Conservation (phyloP, 2,329 filamentous ascomycete species). For the Aspergillus tubingensis region DNA sequence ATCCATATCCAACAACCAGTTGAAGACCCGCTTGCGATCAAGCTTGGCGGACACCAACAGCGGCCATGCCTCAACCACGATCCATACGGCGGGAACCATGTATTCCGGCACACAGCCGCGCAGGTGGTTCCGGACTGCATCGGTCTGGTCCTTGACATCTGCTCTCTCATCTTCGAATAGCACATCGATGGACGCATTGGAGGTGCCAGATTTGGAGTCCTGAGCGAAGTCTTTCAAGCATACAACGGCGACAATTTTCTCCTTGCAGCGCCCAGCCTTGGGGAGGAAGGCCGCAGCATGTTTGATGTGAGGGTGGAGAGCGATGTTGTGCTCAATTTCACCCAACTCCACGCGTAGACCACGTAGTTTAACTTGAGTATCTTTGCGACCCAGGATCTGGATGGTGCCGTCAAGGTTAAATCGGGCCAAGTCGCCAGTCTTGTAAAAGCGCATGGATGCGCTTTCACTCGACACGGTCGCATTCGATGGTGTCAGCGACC, state of each 20-base stretch:
- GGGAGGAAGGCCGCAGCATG: not conserved
- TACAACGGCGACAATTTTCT: not conserved
- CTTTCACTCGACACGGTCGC: not conserved
- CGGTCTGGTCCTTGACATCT: not conserved
- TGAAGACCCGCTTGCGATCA: not conserved
- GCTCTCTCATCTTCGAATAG: not conserved
- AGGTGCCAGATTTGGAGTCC: not conserved
- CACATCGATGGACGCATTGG: not conserved
- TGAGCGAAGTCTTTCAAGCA: not conserved
- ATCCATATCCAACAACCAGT: not conserved
- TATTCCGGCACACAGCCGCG: not conserved
- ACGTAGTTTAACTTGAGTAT: constrained; percentile 10
- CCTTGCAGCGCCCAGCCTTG: not conserved
- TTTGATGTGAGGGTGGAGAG: not conserved
- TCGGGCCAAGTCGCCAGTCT: constrained; percentile 7
- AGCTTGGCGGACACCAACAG: not conserved
- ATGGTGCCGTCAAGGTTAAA: constrained; percentile 3
- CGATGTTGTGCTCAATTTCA: constrained; percentile 8
- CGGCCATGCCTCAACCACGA: not conserved
- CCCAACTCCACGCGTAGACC: constrained; percentile 12
- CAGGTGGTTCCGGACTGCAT: not conserved
- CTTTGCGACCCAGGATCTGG: constrained; percentile 6
- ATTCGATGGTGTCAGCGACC: not conserved
- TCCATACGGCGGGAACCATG: not conserved
- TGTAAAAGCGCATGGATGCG: not conserved